phyloP scores from a whole-genome alignment of 257 asterid genomes.

The Misopates orontium region DNA sequence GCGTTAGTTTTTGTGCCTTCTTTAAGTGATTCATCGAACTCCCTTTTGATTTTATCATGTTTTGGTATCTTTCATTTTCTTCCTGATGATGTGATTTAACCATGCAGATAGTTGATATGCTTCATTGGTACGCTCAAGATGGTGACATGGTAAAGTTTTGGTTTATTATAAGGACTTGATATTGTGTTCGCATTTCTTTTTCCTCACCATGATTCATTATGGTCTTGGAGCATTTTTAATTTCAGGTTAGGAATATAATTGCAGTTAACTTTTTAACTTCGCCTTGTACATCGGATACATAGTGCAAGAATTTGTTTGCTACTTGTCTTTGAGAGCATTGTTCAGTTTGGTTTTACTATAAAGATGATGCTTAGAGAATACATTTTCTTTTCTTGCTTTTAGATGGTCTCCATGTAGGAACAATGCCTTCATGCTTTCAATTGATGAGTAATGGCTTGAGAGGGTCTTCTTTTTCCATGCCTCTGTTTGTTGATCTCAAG shows the following conservation, averaged over 20 bases:
- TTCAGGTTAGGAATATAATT: not conserved
- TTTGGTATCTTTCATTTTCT: conserved; percentile 9
- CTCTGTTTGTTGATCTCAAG: too few relatives aligned
- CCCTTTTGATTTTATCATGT: not conserved
- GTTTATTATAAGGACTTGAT: conserved; percentile 10
- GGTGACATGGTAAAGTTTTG: conserved; percentile 72
- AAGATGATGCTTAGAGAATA: too few relatives aligned
- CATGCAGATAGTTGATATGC: conserved; percentile 79
- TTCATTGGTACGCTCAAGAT: conserved; percentile 75
- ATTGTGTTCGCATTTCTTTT: not conserved
- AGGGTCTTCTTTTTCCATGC: too few relatives aligned
- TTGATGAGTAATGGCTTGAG: too few relatives aligned
- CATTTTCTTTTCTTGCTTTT: too few relatives aligned
- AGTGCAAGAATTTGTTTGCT: not conserved
- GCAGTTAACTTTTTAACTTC: not conserved
- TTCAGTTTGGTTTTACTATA: too few relatives aligned
- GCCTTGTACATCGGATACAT: not conserved
- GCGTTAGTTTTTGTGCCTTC: conserved; percentile 11
- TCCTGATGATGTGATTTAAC: conserved; percentile 24
- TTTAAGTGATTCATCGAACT: not conserved
- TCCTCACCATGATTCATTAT: not conserved
- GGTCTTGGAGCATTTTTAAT: not conserved
- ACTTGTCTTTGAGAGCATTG: not conserved
- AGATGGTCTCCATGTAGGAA: too few relatives aligned
- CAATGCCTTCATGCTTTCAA: too few relatives aligned